Conservation (phyloP, 2,329 filamentous ascomycete species). For the Trichophyton simii region DNA sequence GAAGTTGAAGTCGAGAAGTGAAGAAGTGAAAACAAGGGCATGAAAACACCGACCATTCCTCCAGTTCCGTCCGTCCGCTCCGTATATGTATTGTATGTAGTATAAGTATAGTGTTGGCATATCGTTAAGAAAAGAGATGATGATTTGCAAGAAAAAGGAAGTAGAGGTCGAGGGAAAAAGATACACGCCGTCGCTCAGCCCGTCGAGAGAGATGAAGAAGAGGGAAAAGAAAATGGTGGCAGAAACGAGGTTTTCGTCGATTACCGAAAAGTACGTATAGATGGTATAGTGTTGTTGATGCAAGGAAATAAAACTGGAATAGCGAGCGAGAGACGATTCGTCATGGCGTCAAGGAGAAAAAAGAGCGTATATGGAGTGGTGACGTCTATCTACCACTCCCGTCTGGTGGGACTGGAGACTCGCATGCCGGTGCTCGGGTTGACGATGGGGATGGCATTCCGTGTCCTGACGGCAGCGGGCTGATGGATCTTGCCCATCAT, state of each 20-base stretch:
- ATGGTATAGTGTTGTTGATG: slow-evolving; percentile 4
- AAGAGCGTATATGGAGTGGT: background rate
- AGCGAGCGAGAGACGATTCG: background rate
- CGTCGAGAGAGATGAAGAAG: slow-evolving; percentile 7
- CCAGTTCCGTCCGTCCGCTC: slow-evolving; percentile 1
- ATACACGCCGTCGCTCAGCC: slow-evolving; percentile 9
- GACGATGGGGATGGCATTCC: slow-evolving; percentile 95
- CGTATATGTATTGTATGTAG: slow-evolving; percentile 2
- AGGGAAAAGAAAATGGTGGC: background rate
- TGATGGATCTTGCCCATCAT: slow-evolving; percentile 62
- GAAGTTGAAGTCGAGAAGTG: background rate
- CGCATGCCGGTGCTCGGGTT: slow-evolving; percentile 83
- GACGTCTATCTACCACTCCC: slow-evolving; percentile 18
- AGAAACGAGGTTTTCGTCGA: slow-evolving; percentile 3
- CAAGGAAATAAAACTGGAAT: background rate
- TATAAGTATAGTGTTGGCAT: slow-evolving; percentile 3
- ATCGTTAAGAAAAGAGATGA: background rate
- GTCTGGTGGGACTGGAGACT: slow-evolving; percentile 69
- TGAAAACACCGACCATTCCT: slow-evolving; percentile 2
- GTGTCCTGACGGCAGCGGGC: slow-evolving; percentile 72
- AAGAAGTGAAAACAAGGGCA: background rate
- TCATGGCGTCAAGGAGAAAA: background rate
- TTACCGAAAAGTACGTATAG: slow-evolving; percentile 9
- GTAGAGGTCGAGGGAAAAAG: background rate
- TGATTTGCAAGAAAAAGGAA: background rate